Evolutionary conservation across 2,329 filamentous ascomycete species (phyloP).

Genomic region (Teratosphaeria gauchensis): DNA sequence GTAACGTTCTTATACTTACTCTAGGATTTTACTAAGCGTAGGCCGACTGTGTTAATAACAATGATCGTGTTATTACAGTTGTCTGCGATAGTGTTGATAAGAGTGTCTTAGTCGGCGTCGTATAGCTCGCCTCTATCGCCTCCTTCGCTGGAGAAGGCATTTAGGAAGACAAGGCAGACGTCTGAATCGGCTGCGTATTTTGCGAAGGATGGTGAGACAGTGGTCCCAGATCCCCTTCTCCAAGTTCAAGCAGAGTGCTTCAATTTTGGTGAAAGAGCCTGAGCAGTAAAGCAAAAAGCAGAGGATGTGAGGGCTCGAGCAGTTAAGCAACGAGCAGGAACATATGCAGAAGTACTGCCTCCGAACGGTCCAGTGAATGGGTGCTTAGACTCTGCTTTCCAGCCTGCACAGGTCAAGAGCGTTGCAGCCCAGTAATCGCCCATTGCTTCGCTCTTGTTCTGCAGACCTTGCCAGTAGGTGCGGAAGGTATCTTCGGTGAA

Average conservation of each 20-base stretch:
- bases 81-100: background rate
- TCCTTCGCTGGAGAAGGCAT: background rate
- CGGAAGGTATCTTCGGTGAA: background rate
- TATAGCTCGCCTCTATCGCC: background rate
- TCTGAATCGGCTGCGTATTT: background rate
- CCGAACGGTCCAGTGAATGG: conserved; percentile 6
- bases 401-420: conserved; percentile 25
- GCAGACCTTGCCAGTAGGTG: background rate
- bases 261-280: too few species aligned
- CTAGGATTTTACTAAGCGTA: background rate
- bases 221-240: background rate
- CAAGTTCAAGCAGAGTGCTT: too few species aligned
- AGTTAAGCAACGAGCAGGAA: too few species aligned
- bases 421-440: conserved; percentile 28
- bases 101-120: background rate
- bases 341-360: background rate
- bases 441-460: conserved; percentile 6
- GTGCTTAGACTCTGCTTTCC: conserved; percentile 27
- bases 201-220: background rate
- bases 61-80: conserved; percentile 1
- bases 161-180: background rate
- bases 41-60: conserved; percentile 1
- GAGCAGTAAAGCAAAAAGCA: too few species aligned
- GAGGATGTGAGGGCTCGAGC: too few species aligned
- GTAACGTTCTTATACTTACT: background rate